Conservation (phyloP, 1,284 basidiomycete species). For the Anthracocystis walkeri region DNA sequence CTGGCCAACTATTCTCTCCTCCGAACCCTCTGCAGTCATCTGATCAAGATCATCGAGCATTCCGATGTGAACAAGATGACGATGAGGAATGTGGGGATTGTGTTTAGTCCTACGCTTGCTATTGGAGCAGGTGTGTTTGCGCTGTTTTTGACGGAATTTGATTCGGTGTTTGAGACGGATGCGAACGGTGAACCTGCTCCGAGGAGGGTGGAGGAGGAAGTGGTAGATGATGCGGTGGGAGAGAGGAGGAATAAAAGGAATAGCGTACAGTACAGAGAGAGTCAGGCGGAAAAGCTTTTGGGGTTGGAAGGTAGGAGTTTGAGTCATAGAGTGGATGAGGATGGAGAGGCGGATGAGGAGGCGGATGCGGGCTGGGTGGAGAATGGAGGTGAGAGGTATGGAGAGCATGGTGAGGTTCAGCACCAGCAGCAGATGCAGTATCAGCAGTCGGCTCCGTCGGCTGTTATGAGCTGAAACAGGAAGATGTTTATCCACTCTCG, state of each 20-base stretch:
- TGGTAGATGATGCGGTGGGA: not conserved
- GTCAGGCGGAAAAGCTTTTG: conserved; percentile 47
- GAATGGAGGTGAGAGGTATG: conserved; percentile 5
- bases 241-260: conserved; percentile 45
- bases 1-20: conserved; percentile 93
- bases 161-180: conserved; percentile 61
- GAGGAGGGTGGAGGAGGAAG: conserved; percentile 48
- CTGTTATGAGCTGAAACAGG: conserved; percentile 20
- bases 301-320: conserved; percentile 49
- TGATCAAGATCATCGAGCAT: conserved; percentile 94
- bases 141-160: conserved; percentile 64
- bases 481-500: too few species aligned
- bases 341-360: conserved; percentile 32
- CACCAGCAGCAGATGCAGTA: conserved; percentile 9
- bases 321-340: conserved; percentile 36
- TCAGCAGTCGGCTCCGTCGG: conserved; percentile 6
- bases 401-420: not conserved
- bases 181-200: conserved; percentile 58
- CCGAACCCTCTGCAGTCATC: conserved; percentile 91
- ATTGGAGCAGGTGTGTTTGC: conserved; percentile 66
- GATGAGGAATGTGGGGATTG: conserved; percentile 97
- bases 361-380: conserved; percentile 21
- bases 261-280: conserved; percentile 44
- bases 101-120: conserved; percentile 73
- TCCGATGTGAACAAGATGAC: conserved; percentile 96